These are phyloP conservation scores for Cryptococcus sp. DNA, from an alignment of 1,284 basidiomycete species.

Conservation along the genomic window DNA sequence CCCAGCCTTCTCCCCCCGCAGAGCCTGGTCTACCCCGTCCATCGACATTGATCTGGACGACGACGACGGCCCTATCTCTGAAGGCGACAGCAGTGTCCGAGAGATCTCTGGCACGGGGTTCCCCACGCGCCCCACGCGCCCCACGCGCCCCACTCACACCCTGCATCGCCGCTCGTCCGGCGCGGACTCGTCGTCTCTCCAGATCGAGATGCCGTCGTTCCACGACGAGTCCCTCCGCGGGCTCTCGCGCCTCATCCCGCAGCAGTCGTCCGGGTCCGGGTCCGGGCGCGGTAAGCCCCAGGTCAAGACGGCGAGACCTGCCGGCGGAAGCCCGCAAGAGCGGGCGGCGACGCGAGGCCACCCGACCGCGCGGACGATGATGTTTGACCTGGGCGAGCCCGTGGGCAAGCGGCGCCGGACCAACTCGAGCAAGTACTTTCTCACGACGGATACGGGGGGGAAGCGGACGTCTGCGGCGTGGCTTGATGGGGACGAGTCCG, in stretches of 20 bases:
- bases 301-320: background rate
- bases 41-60: background rate
- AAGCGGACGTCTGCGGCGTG: too few species aligned
- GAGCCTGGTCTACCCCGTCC: background rate
- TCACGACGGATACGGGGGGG: background rate
- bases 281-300: background rate
- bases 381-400: conserved; percentile 13
- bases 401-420: conserved; percentile 2
- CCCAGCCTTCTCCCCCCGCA: background rate
- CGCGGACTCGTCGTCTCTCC: conserved; percentile 30
- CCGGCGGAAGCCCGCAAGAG: background rate
- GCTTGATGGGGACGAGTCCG: too few species aligned
- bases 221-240: conserved; percentile 10
- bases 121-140: too few species aligned
- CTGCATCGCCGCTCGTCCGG: background rate
- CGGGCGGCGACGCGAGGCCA: conserved; percentile 2
- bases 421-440: conserved; percentile 21
- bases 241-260: background rate
- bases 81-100: conserved; percentile 11
- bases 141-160: background rate
- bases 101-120: conserved; percentile 7
- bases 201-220: conserved; percentile 29
- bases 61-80: background rate
- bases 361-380: conserved; percentile 26
- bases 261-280: background rate